phyloP scores from a whole-genome alignment of 768 basidiomycete genomes.

The Kondoa subrosea region DNA sequence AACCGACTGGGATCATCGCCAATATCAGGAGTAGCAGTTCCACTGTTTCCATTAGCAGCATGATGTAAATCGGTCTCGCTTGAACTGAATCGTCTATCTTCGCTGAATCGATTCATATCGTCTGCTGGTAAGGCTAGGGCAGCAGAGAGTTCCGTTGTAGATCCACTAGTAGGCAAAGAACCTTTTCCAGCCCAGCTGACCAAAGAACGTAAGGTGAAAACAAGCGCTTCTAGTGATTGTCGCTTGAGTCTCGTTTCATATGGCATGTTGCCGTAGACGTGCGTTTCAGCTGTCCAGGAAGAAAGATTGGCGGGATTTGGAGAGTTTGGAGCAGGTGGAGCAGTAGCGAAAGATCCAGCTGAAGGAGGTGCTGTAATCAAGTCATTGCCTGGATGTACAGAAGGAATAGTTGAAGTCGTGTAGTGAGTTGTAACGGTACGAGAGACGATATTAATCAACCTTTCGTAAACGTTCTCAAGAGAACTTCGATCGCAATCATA shows the following conservation, averaged over 20 bases:
- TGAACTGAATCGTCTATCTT: too few relatives aligned
- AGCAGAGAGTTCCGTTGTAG: conserved; percentile 15
- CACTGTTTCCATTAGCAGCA: neutral
- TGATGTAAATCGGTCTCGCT: conserved; percentile 6
- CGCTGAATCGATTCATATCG: conserved; percentile 19
- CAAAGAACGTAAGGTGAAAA: conserved; percentile 68
- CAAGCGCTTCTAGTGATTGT: conserved; percentile 89
- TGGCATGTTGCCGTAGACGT: conserved; percentile 27
- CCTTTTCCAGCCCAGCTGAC: conserved; percentile 54
- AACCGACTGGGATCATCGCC: conserved; percentile 82
- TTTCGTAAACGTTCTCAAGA: conserved; percentile 91
- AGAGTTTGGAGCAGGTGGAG: conserved; percentile 4
- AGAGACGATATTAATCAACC: conserved; percentile 90
- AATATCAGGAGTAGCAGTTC: conserved; percentile 56
- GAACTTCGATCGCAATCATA: conserved; percentile 96
- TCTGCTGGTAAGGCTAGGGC: conserved; percentile 19
- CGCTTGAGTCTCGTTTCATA: conserved; percentile 61
- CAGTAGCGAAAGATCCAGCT: conserved; percentile 8
- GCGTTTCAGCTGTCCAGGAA: conserved; percentile 12
- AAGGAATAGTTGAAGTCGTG: conserved; percentile 21
- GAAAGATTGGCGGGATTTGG: neutral
- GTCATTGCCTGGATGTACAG: conserved; percentile 12
- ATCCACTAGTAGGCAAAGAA: conserved; percentile 11
- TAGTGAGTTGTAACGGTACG: conserved; percentile 57
- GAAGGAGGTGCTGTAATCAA: conserved; percentile 5